Percentiles rank a stretch among this genome's conserved stretches.
These are phyloP conservation scores for Skeletonema costatum DNA, from an alignment of 108 stramenopile genomes.

Conservation along the genomic window DNA sequence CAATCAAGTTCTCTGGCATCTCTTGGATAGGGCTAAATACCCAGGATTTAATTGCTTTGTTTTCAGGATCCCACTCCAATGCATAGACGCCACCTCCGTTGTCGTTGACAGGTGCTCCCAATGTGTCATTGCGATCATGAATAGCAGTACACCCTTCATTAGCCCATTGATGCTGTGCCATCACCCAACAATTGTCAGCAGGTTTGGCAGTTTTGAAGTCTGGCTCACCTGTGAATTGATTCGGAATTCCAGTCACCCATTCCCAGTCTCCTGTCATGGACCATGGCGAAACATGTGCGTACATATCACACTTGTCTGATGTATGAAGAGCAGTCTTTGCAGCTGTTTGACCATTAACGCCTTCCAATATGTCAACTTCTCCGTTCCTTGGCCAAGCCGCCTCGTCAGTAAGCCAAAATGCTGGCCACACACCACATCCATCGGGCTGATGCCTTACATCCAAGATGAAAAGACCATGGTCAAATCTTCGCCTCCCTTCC, in stretches of 20 bases:
- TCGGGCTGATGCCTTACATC: conserved; percentile 60
- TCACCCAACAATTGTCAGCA: conserved; percentile 85
- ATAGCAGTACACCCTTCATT: conserved; percentile 93
- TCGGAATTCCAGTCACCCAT: conserved; percentile 72
- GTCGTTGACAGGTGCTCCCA: conserved; percentile 82
- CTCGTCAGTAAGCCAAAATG: conserved; percentile 56
- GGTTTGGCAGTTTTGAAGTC: conserved; percentile 55
- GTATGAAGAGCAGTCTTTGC: conserved; percentile 63
- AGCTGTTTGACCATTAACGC: conserved; percentile 47
- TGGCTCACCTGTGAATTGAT: conserved; percentile 63
- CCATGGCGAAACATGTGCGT: conserved; percentile 68
- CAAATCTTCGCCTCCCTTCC: conserved; percentile 77
- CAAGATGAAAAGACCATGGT: conserved; percentile 85
- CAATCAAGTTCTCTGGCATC: conserved; percentile 72
- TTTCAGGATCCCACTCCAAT: conserved; percentile 88
- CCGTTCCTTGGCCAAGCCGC: conserved; percentile 53
- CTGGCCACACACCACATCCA: conserved; percentile 61
- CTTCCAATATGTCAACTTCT: conserved; percentile 58
- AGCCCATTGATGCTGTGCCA: conserved; percentile 93
- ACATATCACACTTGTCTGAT: conserved; percentile 73
- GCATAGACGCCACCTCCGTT: conserved; percentile 77
- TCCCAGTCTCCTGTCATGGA: conserved; percentile 83
- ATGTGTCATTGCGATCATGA: conserved; percentile 56
- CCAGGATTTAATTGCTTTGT: conserved; percentile 87
- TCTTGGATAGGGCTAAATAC: conserved; percentile 72